Base-by-base conservation (phyloP, 768 basidiomycete genomes). In the Austroboletus eburneus region DNA sequence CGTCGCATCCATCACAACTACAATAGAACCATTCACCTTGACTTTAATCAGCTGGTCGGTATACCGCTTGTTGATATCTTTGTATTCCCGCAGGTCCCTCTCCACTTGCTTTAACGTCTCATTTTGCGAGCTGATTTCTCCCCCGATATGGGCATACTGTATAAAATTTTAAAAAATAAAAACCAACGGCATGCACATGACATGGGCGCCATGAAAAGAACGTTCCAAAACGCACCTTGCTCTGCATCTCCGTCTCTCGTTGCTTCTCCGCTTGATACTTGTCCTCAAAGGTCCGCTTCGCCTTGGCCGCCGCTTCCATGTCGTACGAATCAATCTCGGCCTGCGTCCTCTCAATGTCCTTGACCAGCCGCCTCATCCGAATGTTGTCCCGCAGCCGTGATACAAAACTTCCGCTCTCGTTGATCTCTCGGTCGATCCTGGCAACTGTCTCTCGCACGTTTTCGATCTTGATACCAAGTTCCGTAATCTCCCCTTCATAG, bases 41-140 rank as follows among this genome's bases (percentile, higher is more conserved):
- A 96, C 93, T 72, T 85, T 89, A 58, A 98, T 81, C 41, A 98
- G 76, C 61, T 97, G 94, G 44, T 91, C 85, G 10, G 85, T 88
- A 61, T 95, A 96, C 51, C 78, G 78, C 66, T 84, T 87, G 59
- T 87, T 81, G 57, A 92, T 79, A 52, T 92, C 80, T 64, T 89
- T 90, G 74, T 85, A 97, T 50, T 95, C 92, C 55, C 75, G 79
- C 43, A 91, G 65, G 60, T 96, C 92, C 33, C 57, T 69, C 59
- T 91, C 79, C 55, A 80, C 69, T 22, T 74, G 75, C 60, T 80
- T 78, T 45, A 86, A 65, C 52, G 89, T 86, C 23, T 77, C 76
- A 54, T 78, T 75, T 56, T 83, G 71, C 7, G 87, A 85, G 49
- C 79, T 81, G 21, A 97, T 69, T 68, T 95, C 91, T 49, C 94